phyloP scores from a whole-genome alignment of 352 stramenopile genomes.

The Phytophthora kernoviae region DNA sequence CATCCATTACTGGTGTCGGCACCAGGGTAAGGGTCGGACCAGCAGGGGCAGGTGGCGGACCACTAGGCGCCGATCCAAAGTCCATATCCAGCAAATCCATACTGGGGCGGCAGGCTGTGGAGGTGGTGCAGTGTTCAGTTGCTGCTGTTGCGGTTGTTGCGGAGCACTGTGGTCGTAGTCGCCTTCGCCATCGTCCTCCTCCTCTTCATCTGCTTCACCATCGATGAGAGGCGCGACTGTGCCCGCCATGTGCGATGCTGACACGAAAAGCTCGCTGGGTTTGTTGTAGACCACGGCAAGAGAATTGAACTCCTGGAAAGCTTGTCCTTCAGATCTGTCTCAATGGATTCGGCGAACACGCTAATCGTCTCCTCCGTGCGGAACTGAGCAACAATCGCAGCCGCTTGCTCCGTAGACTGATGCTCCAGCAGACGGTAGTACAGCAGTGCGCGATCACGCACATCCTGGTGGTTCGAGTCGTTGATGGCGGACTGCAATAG shows the following conservation, averaged over 20 bases:
- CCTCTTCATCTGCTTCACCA: slow-evolving; percentile 56
- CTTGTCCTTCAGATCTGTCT: slow-evolving; percentile 86
- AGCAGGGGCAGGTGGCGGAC: slow-evolving; percentile 14
- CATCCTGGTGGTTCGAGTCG: slow-evolving; percentile 94
- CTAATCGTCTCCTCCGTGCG: slow-evolving; percentile 78
- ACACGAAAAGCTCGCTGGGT: slow-evolving; percentile 95
- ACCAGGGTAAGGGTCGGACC: slow-evolving; percentile 51
- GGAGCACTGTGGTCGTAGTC: slow-evolving; percentile 29
- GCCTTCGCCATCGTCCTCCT: slow-evolving; percentile 40
- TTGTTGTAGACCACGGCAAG: slow-evolving; percentile 98
- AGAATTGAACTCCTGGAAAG: slow-evolving; percentile 98
- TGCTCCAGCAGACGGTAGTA: slow-evolving; percentile 97
- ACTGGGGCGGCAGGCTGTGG: slow-evolving; percentile 35
- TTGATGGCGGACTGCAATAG: slow-evolving; percentile 95
- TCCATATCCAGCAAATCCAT: slow-evolving; percentile 84
- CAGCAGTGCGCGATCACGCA: slow-evolving; percentile 97
- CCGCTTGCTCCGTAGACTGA: slow-evolving; percentile 91
- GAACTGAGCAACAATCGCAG: slow-evolving; percentile 88
- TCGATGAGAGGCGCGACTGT: slow-evolving; percentile 39
- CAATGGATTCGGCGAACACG: slow-evolving; percentile 84
- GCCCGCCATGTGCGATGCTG: slow-evolving; percentile 62
- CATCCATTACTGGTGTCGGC: slow-evolving; percentile 77
- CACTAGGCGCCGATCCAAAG: slow-evolving; percentile 47
- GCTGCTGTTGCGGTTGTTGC: slow-evolving; percentile 40
- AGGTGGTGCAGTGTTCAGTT: slow-evolving; percentile 37